Conservation (phyloP, 2,329 filamentous ascomycete genomes). For the Chrysosporium keratinophilum region DNA sequence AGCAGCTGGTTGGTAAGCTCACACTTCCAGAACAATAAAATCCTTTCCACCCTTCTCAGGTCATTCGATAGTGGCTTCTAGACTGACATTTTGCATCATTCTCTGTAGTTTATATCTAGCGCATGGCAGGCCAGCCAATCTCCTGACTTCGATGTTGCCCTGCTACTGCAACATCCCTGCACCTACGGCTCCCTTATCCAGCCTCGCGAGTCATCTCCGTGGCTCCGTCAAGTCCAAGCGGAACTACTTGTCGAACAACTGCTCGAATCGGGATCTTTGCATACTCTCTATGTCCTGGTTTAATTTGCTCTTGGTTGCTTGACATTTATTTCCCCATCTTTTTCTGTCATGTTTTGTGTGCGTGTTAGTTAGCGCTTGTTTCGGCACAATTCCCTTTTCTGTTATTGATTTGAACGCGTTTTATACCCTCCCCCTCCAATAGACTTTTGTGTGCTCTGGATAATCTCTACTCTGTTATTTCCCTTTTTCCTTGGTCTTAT, state of each 20-base stretch:
- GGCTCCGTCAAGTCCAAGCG: not conserved
- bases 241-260: no score
- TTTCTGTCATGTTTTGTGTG: not conserved
- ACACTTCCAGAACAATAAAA: not conserved
- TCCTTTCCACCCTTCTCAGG: not conserved
- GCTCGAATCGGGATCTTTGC: no score
- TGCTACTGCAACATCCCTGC: conserved; percentile 10
- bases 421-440: not conserved
- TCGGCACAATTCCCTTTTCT: not conserved
- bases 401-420: not conserved
- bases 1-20: conserved; percentile 1
- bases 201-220: not conserved
- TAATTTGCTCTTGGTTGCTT: no score
- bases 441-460: not conserved
- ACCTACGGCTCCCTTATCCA: not conserved
- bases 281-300: no score
- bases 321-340: no score
- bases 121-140: conserved; percentile 1
- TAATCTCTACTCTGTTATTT: not conserved
- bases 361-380: not conserved
- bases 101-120: not conserved
- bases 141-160: conserved; percentile 1
- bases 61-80: not conserved
- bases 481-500: not conserved
- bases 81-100: not conserved